Base-by-base conservation (phyloP, 768 basidiomycete species). In the Boletales sp. region DNA sequence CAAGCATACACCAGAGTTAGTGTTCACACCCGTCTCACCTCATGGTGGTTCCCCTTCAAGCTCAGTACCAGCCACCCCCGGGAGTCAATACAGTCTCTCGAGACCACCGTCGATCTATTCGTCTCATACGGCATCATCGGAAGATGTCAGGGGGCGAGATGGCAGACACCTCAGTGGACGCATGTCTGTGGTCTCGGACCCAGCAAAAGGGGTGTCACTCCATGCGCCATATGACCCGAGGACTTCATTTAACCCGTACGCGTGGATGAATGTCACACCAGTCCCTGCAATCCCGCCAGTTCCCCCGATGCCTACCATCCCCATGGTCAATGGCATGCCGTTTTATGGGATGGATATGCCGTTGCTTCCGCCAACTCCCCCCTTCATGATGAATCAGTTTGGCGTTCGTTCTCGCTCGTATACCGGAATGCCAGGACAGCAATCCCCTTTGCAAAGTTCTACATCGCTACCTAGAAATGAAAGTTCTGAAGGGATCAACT, bases 301-400 rank as follows among this genome's bases (percentile, higher is more conserved):
- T 11, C 73, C 67, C 3, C 55, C 59, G 19, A 61, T 77, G 49
- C 71, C 73, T 15, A 42, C 66, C 31, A 52, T 66, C 41, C 63
- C 70, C 7, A 46, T 51, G 52, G 61, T 67, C 56, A 62, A 66
- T 42, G 64, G 70, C 41, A 65, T 79, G 44, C 73, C 76, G 9
- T 70, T 76, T 36, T 75, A 72, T 49, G 68, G 75, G 47, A 70
- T 81, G 67, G 83, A 87, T 55, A 79, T 80, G 77, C 84, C 86
- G 8, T 70, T 89, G 10, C 73, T 89, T 30, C 87, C 87, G 10
- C 87, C 87, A 6, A 75, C 81, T 2, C 79, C 87, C 19, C 85
- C 87, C 12, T 89, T 88, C 67, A 87, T 87, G 83, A 76, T 85
- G 70, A 80, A 80, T 48, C 76, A 80, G 50, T 80, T 63, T 30